Evolutionary conservation across 805 yeast genomes (phyloP), one percentile per base, ranked within the genome.

Genomic region (Torulaspora gathmanii): DNA sequence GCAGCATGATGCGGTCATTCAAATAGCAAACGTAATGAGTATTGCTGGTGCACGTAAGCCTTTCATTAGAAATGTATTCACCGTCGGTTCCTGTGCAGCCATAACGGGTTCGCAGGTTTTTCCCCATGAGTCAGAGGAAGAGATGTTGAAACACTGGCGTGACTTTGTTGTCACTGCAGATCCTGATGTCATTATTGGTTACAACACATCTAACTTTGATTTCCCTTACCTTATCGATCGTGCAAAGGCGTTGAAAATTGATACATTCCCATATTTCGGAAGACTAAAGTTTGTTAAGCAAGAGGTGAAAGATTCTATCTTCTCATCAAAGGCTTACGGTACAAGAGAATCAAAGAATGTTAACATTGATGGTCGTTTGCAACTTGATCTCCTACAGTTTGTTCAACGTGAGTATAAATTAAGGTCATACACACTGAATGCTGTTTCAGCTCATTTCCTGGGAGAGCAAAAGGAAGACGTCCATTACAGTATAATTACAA

Each of bases 391-490:
- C 62, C 74, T 93, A 31, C 98, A 91, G 57, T 90, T 89, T 61
- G 79, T 88, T 51, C 96, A 90, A 64, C 80, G 99, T 63, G 99
- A 93, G 63, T 89, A 88, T 68, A 95, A 93, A 64, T 73, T 93
- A 56, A 79, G 99, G 65, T 86, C 96, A 2, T 93, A 93, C 67
- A 90, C 99, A 0, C 73, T 93, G 65, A 93, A 93, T 66, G 86
- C 97, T 0, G 99, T 93, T 0, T 86, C 96, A 4, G 95, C 98
- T 0, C 88, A 88, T 58, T 93, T 95, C 60, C 64, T 93, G 55
- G 87, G 86, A 22, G 99, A 95, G 60, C 99, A 93, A 58, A 93
- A 93, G 59, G 99, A 93, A 69, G 99, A 93, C 61, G 99, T 93
- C 9, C 98, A 90, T 50, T 96, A 91, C 63, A 87, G 98, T 3